Conservation (phyloP, 2,329 filamentous ascomycete species). For the Arthroderma sp. region DNA sequence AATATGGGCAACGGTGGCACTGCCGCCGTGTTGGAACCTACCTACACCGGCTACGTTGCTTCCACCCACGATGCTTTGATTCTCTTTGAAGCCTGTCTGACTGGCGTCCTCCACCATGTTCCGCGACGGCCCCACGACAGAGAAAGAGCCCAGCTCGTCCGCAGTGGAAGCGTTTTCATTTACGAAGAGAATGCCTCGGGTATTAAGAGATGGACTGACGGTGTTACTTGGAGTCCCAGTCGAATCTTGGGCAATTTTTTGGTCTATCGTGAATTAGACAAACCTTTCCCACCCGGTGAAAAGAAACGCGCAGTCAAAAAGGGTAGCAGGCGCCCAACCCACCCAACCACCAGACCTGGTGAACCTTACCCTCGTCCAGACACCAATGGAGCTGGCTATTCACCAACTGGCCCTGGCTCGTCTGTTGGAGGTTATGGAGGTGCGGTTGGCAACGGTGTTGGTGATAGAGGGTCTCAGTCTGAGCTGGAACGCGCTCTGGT, state of each 20-base stretch:
- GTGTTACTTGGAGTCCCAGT: constrained; percentile 80
- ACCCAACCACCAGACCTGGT: constrained; percentile 33
- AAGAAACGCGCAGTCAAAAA: constrained; percentile 75
- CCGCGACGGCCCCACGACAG: constrained; percentile 75
- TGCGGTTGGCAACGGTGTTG: constrained; percentile 14
- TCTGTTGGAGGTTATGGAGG: not conserved
- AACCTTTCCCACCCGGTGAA: constrained; percentile 65
- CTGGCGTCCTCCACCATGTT: constrained; percentile 58
- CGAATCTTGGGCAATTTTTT: constrained; percentile 75
- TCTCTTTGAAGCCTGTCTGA: constrained; percentile 66
- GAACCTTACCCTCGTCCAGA: constrained; percentile 38
- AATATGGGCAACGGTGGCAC: constrained; percentile 29
- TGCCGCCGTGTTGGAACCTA: constrained; percentile 44
- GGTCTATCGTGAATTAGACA: constrained; percentile 69
- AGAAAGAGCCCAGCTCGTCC: constrained; percentile 63
- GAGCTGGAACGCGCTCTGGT: constrained; percentile 49
- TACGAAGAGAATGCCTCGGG: constrained; percentile 85
- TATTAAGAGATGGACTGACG: constrained; percentile 91
- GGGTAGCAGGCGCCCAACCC: constrained; percentile 36
- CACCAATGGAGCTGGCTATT: constrained; percentile 25
- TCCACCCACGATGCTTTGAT: constrained; percentile 63
- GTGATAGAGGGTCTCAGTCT: constrained; percentile 28
- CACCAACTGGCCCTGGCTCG: constrained; percentile 23
- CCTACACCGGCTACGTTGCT: constrained; percentile 54
- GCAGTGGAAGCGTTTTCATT: constrained; percentile 76